Evolutionary conservation across 345 rosid species (phyloP), one percentile per base, ranked within the genome.

Genomic region (Ceriops zippeliana): DNA sequence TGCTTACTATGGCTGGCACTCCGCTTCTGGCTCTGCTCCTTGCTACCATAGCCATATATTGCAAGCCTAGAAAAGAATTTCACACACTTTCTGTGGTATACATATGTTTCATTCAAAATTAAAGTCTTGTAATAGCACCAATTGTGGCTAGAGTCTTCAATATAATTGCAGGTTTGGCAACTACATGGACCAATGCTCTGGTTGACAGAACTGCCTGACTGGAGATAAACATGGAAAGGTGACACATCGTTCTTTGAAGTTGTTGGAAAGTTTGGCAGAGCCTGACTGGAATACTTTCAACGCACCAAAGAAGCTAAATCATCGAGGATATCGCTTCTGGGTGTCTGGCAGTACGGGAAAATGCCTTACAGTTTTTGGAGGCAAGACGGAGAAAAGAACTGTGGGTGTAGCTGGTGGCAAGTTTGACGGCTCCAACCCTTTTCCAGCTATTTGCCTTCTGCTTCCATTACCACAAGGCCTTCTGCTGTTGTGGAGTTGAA

Each of bases 401-500:
- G 82, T 82, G 15, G 83, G 87, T 19, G 83, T 80, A 56, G 75
- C 85, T 15, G 73, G 66, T 4, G 80, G 90, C 83, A 76, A 71
- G 75, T 78, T 83, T 6, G 85, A 86, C 65, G 87, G 87, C 69
- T 76, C 90, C 34, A 80, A 82, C 27, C 72, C 74, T 58, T 56
- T 56, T 24, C 47, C 90, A 82, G 71, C 73, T 83, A 46, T 86
- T 86, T 10, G 87, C 83, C 26, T 80, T 83, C 52, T 75, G 82
- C 20, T 86, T 82, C 76, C 86, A 83, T 71, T 83, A 78, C 76
- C 87, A 83, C 59, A 72, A 76, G 42, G 76, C 86, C 22, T 83
- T 81, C 68, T 86, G 87, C 67, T 81, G 85, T 59, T 83, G 89
- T 7, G 78, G 80, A 35, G 76, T 86, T 38, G 76, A 68, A 68